Conservation (phyloP, 495 filamentous ascomycete species). For the Pyrenopolyporus hunteri region DNA sequence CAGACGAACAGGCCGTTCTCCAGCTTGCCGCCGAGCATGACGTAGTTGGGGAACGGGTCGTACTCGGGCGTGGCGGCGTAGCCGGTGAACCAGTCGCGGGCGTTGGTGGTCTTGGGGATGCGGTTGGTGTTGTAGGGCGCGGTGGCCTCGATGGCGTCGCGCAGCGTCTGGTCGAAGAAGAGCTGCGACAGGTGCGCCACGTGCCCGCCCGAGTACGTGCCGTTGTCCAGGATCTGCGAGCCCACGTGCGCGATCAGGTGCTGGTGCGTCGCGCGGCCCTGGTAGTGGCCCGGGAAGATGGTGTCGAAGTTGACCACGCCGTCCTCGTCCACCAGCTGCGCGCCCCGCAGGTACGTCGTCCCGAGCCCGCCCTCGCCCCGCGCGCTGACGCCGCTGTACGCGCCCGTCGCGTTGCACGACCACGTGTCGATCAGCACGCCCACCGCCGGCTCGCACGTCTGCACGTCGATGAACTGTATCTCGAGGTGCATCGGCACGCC, state of each 20-base stretch:
- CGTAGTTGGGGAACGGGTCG: slow-evolving; percentile 49
- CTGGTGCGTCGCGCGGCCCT: slow-evolving; percentile 63
- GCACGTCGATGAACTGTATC: slow-evolving; percentile 61
- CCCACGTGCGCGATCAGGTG: slow-evolving; percentile 60
- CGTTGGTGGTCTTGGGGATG: slow-evolving; percentile 54
- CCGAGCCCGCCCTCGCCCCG: slow-evolving; percentile 47
- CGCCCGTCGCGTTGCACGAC: slow-evolving; percentile 64
- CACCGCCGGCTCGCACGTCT: slow-evolving; percentile 59
- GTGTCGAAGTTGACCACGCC: slow-evolving; percentile 64
- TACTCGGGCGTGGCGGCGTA: slow-evolving; percentile 46
- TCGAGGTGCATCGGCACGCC: slow-evolving; percentile 62
- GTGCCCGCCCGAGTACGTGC: slow-evolving; percentile 55
- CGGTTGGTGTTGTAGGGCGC: slow-evolving; percentile 62
- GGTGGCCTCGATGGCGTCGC: slow-evolving; percentile 57
- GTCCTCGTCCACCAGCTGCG: slow-evolving; percentile 57
- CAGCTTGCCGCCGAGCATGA: slow-evolving; percentile 56
- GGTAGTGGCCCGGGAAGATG: slow-evolving; percentile 66
- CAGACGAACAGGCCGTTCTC: slow-evolving; percentile 60
- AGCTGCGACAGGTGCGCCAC: slow-evolving; percentile 61
- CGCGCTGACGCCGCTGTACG: slow-evolving; percentile 54
- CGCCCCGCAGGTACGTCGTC: slow-evolving; percentile 58
- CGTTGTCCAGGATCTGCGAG: slow-evolving; percentile 46
- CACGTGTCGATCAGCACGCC: slow-evolving; percentile 62
- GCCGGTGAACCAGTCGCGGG: slow-evolving; percentile 44
- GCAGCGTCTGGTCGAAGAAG: slow-evolving; percentile 62